A percentile compares a stretch with the other conserved stretches of the same genome.
phyloP scores from a whole-genome alignment of 1,284 basidiomycete genomes.

The Ustilago shanxiensis region DNA sequence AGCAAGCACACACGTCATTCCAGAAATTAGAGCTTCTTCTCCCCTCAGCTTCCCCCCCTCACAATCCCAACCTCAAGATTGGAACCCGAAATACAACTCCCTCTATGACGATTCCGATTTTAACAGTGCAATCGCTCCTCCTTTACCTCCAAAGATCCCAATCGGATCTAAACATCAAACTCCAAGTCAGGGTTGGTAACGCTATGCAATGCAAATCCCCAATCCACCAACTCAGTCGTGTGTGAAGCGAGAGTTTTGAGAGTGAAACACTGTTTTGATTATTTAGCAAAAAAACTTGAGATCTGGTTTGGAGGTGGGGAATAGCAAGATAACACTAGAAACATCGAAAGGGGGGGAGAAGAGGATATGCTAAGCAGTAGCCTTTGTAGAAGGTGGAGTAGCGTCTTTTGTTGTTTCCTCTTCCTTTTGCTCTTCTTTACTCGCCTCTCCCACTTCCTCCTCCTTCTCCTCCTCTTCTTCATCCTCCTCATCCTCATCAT shows the following conservation, averaged over 20 bases:
- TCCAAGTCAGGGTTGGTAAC: background rate
- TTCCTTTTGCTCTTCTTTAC: background rate
- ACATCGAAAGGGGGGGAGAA: too few relatives aligned
- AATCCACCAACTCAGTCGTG: too few relatives aligned
- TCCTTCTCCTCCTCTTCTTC: constrained; percentile 63
- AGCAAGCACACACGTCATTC: background rate
- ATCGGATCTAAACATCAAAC: constrained; percentile 12
- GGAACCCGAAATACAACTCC: constrained; percentile 32
- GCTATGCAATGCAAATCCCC: too few relatives aligned
- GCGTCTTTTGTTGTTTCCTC: background rate
- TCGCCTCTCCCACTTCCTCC: constrained; percentile 73
- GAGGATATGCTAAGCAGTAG: background rate
- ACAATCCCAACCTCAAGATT: background rate
- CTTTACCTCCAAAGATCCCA: constrained; percentile 44
- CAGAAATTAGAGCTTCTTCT: background rate
- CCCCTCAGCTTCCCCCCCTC: background rate
- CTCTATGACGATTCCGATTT: constrained; percentile 32
- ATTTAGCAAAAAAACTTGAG: too few relatives aligned
- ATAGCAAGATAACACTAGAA: too few relatives aligned
- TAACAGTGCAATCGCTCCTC: constrained; percentile 4
- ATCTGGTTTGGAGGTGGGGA: too few relatives aligned
- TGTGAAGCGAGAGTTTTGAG: too few relatives aligned
- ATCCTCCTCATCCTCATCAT: constrained; percentile 70
- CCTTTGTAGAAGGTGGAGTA: background rate
- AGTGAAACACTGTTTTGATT: too few relatives aligned